Percentiles rank a stretch among this genome's conserved stretches.
Conservation (phyloP, 345 rosid genomes). For the Eutrema heterophyllum region DNA sequence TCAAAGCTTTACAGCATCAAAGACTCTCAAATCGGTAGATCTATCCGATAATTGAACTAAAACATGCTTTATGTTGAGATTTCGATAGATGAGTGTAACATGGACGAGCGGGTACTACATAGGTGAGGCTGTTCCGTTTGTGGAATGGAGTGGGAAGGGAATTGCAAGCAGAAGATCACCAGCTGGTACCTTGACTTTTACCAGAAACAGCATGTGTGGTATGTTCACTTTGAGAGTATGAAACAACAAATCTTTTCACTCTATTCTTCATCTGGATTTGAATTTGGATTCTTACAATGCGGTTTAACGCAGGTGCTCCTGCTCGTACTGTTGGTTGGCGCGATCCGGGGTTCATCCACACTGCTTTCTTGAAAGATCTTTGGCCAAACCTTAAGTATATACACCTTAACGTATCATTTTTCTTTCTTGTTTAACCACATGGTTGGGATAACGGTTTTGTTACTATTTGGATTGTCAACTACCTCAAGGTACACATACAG, state of each 20-base stretch:
- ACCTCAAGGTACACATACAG: slow-evolving; percentile 48
- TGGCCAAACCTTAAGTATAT: slow-evolving; percentile 59
- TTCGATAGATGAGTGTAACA: slow-evolving; percentile 67
- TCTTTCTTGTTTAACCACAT: not conserved
- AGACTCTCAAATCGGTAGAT: not conserved
- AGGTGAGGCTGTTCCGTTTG: slow-evolving; percentile 63
- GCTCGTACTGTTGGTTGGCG: slow-evolving; percentile 82
- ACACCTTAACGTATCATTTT: not conserved
- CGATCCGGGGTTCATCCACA: slow-evolving; percentile 68
- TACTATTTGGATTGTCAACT: not conserved
- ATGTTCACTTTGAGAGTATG: slow-evolving; percentile 20
- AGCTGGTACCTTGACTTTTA: slow-evolving; percentile 74
- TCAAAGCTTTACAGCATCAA: not conserved
- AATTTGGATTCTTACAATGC: not conserved
- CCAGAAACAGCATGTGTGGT: slow-evolving; percentile 82
- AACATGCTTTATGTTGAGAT: not conserved
- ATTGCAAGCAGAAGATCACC: slow-evolving; percentile 40
- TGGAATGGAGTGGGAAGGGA: slow-evolving; percentile 58
- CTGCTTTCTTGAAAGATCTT: slow-evolving; percentile 55
- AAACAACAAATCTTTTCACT: not conserved
- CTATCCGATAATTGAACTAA: too few species aligned
- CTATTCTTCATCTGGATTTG: not conserved
- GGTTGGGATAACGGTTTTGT: not conserved
- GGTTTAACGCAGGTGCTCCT: slow-evolving; percentile 58
- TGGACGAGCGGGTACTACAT: slow-evolving; percentile 92